Evolutionary conservation across 2,329 filamentous ascomycete species (phyloP).

Genomic region (Bisporella sp.): DNA sequence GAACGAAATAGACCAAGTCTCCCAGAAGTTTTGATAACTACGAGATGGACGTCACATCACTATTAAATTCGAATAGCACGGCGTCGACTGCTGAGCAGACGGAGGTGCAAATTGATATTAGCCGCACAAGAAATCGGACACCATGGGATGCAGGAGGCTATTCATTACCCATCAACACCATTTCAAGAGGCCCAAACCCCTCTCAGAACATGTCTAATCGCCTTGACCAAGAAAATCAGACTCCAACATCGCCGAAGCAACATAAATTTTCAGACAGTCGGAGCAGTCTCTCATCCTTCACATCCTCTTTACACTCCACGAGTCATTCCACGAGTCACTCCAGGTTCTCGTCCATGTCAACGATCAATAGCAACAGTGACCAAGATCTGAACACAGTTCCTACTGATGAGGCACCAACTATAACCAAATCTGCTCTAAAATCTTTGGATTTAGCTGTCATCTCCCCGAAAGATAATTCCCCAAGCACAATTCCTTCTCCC

Average conservation of each 20-base stretch:
- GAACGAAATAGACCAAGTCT: background rate
- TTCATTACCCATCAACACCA: conserved; percentile 25
- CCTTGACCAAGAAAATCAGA: conserved; percentile 1
- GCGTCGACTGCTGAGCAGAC: conserved; percentile 10
- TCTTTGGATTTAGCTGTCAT: too few relatives aligned
- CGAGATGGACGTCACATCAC: conserved; percentile 28
- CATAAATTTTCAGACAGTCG: conserved; percentile 28
- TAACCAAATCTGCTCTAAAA: too few relatives aligned
- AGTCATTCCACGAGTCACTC: conserved; percentile 26
- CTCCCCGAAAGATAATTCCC: background rate
- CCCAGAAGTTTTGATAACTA: background rate
- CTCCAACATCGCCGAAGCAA: conserved; percentile 15
- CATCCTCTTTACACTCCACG: conserved; percentile 24
- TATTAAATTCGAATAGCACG: conserved; percentile 24
- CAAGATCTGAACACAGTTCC: too few relatives aligned
- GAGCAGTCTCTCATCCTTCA: conserved; percentile 26
- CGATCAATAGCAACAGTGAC: conserved; percentile 14
- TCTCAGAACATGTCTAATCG: too few relatives aligned
- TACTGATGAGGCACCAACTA: too few relatives aligned
- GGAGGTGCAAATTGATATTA: conserved; percentile 12
- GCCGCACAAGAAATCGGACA: conserved; percentile 22
- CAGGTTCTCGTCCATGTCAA: conserved; percentile 27
- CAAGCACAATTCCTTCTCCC: conserved; percentile 12
- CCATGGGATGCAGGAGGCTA: conserved; percentile 31
- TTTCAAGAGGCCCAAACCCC: conserved; percentile 2